Evolutionary conservation across 225 moss, liverwort and hornwort species (phyloP), one percentile per base, ranked within the genome.

Genomic region (Ulota crispa): DNA sequence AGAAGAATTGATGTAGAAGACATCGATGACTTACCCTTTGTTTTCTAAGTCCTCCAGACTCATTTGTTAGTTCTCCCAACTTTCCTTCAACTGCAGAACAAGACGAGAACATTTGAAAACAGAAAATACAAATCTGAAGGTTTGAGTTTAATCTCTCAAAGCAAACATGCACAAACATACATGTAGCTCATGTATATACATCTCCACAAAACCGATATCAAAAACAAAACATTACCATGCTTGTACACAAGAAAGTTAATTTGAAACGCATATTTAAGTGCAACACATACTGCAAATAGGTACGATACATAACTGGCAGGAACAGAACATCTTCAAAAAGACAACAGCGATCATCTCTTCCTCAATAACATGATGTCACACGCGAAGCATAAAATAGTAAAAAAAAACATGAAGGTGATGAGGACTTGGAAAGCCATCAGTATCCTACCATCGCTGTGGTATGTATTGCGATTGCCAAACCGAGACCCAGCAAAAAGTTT

Each of bases 81-180:
- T 96, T 96, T 47, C 89, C 93, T 90, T 93, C 92, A 28, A 96
- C 96, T 95, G 92, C 82, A 81, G 64, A 85, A 71, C 20, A 84
- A 42, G 64, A 64, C 26, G 19, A 32, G 43, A 57, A 64, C 37
- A 62, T 79, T 61, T 11, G 52, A 60, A 23, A 56, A 34, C 24
- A 32, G 5, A 64, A 64, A 68, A 24, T 18, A 39, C 55, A 78
- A 34, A 19, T 32, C 75, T 27, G 24, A 20, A 59, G 4, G 28
- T 39, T 61, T 60, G 28, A 68, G 60, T 27, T 67, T 43, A 78
- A 34, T 30, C 42, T 30, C 63, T 70, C 55, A 32, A 63, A 26
- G 30, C 42, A 32, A 56, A 55, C 66, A 73, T 45, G 50, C 24
- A 65, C 34, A n/a, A 57, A 56, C 59, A 24, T 59, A 24, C 34